phyloP scores from a whole-genome alignment of 2,329 filamentous ascomycete genomes.

The Metarhizium album region DNA sequence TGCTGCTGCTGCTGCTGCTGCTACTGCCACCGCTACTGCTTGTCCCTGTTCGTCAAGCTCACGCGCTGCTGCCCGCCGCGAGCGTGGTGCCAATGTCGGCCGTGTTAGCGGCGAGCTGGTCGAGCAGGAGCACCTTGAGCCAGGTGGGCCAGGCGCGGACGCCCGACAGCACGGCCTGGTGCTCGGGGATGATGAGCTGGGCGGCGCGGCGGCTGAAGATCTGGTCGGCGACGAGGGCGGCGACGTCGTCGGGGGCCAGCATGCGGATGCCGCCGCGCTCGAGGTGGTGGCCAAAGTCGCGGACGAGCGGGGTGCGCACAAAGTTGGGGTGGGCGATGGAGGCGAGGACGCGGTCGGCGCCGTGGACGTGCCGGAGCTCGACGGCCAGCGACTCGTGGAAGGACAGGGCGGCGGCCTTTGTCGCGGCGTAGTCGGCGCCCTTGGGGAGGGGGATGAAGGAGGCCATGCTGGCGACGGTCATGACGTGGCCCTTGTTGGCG shows the following conservation, averaged over 20 bases:
- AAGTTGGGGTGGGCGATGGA: slow-evolving; percentile 50
- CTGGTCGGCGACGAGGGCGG: slow-evolving; percentile 31
- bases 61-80: too few species aligned
- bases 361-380: slow-evolving; percentile 48
- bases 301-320: slow-evolving; percentile 34
- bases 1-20: too few species aligned
- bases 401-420: slow-evolving; percentile 52
- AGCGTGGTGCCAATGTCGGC: background rate
- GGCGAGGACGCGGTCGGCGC: slow-evolving; percentile 50
- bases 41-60: too few species aligned
- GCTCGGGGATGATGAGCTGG: slow-evolving; percentile 33
- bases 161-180: slow-evolving; percentile 13
- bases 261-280: slow-evolving; percentile 19
- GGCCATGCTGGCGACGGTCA: slow-evolving; percentile 58
- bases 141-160: slow-evolving; percentile 32
- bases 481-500: slow-evolving; percentile 57
- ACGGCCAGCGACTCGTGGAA: slow-evolving; percentile 55
- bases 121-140: slow-evolving; percentile 22
- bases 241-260: slow-evolving; percentile 25
- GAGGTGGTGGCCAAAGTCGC: slow-evolving; percentile 20
- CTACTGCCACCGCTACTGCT: too few species aligned
- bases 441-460: slow-evolving; percentile 47
- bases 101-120: slow-evolving; percentile 10
- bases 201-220: slow-evolving; percentile 32
- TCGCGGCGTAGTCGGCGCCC: slow-evolving; percentile 55